Conservation (phyloP, 345 rosid species). For the Acer yangbiense region DNA sequence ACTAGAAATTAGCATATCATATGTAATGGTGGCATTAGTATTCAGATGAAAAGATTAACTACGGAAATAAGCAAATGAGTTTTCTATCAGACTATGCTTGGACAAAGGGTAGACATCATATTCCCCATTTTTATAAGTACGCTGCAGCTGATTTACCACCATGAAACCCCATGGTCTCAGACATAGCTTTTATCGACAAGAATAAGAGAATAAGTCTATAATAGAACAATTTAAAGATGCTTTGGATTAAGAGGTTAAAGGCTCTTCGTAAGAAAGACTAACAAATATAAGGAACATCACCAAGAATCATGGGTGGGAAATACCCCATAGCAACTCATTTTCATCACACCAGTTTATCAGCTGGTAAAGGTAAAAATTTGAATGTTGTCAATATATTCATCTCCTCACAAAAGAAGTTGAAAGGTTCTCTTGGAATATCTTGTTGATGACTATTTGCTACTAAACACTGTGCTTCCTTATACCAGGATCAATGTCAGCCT, state of each 20-base stretch:
- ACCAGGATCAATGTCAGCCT: not conserved
- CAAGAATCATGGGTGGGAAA: not conserved
- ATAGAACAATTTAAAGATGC: not conserved
- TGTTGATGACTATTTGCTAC: not conserved
- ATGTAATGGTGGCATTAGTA: too few species aligned
- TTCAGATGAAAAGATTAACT: too few species aligned
- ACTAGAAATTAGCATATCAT: not conserved
- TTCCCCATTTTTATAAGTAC: not conserved
- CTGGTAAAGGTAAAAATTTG: not conserved
- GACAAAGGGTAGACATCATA: not conserved
- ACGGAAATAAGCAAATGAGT: too few species aligned
- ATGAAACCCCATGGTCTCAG: not conserved
- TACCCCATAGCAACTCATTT: constrained; percentile 2
- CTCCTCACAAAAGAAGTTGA: not conserved
- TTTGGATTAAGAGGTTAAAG: not conserved
- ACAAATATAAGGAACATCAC: not conserved
- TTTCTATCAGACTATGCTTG: not conserved
- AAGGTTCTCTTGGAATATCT: not conserved
- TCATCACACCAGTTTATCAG: not conserved
- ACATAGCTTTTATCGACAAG: not conserved
- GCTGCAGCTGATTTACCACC: not conserved
- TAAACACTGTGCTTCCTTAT: not conserved
- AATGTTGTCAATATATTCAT: not conserved
- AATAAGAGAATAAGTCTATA: not conserved
- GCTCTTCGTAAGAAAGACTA: not conserved